Evolutionary conservation across 2,329 filamentous ascomycete genomes (phyloP).

Genomic region (Cercospora sesami): DNA sequence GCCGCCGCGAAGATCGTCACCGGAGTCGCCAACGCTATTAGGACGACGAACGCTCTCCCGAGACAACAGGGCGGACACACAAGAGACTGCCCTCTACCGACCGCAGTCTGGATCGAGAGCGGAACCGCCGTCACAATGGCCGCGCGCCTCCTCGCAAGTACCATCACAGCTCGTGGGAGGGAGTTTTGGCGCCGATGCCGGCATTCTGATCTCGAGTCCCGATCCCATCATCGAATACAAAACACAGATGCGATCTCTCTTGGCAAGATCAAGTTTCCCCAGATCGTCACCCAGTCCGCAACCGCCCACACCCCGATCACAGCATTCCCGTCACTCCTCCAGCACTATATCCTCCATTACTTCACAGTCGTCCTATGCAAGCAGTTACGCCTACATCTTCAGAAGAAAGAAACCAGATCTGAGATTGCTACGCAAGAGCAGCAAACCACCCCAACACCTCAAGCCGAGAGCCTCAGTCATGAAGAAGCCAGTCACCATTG

Average conservation of each 20-base stretch:
- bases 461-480: conserved; percentile 20
- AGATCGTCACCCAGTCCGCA: conserved; percentile 2
- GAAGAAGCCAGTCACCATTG: background rate
- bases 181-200: conserved; percentile 37
- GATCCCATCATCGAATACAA: conserved; percentile 20
- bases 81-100: conserved; percentile 30
- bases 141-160: conserved; percentile 35
- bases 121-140: conserved; percentile 34
- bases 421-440: conserved; percentile 34
- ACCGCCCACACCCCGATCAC: conserved; percentile 21
- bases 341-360: conserved; percentile 20
- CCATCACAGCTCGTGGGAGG: conserved; percentile 39
- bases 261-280: conserved; percentile 8
- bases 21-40: conserved; percentile 23
- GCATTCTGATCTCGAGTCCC: conserved; percentile 25
- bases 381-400: conserved; percentile 34
- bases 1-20: conserved; percentile 27
- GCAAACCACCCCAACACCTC: conserved; percentile 32
- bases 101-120: conserved; percentile 33
- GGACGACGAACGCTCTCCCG: conserved; percentile 30
- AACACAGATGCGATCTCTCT: conserved; percentile 4
- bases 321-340: conserved; percentile 10
- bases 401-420: conserved; percentile 29
- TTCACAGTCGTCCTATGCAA: conserved; percentile 29
- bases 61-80: conserved; percentile 23